These are phyloP conservation scores for Cryphonectria carpinicola DNA, from an alignment of 2,329 filamentous ascomycete genomes.

Conservation along the genomic window DNA sequence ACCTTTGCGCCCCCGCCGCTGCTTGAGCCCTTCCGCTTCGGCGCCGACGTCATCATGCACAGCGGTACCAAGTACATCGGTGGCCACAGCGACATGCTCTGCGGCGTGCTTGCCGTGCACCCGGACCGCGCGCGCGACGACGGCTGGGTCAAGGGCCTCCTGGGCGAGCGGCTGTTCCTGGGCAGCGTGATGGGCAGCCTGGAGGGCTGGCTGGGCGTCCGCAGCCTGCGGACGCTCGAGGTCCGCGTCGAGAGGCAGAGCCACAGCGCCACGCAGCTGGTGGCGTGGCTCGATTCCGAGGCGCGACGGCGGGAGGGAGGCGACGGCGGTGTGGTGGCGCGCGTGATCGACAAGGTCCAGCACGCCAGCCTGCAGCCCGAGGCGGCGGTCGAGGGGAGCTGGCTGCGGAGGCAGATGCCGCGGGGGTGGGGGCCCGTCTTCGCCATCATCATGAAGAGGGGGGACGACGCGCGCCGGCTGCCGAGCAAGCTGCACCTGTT, in stretches of 20 bases:
- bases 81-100: slow-evolving; percentile 91
- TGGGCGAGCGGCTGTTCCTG: slow-evolving; percentile 72
- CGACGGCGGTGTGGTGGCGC: slow-evolving; percentile 44
- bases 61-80: slow-evolving; percentile 95
- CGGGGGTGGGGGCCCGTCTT: slow-evolving; percentile 90
- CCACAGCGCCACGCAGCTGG: slow-evolving; percentile 68
- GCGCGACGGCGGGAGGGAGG: slow-evolving; percentile 39
- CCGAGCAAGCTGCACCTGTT: slow-evolving; percentile 82
- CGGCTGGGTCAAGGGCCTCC: slow-evolving; percentile 64
- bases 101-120: slow-evolving; percentile 75
- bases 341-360: slow-evolving; percentile 63
- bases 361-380: slow-evolving; percentile 82
- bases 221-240: slow-evolving; percentile 84
- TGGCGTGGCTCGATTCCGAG: slow-evolving; percentile 68
- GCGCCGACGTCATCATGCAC: slow-evolving; percentile 89
- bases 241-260: slow-evolving; percentile 80
- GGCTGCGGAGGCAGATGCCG: slow-evolving; percentile 89
- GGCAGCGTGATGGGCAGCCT: slow-evolving; percentile 86
- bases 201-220: slow-evolving; percentile 89
- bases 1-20: slow-evolving; percentile 93
- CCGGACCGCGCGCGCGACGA: slow-evolving; percentile 44
- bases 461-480: slow-evolving; percentile 65
- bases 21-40: slow-evolving; percentile 80
- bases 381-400: slow-evolving; percentile 62
- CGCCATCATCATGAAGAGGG: slow-evolving; percentile 66